These are phyloP conservation scores for Russula compacta DNA, from an alignment of 768 basidiomycete species.

Conservation along the genomic window DNA sequence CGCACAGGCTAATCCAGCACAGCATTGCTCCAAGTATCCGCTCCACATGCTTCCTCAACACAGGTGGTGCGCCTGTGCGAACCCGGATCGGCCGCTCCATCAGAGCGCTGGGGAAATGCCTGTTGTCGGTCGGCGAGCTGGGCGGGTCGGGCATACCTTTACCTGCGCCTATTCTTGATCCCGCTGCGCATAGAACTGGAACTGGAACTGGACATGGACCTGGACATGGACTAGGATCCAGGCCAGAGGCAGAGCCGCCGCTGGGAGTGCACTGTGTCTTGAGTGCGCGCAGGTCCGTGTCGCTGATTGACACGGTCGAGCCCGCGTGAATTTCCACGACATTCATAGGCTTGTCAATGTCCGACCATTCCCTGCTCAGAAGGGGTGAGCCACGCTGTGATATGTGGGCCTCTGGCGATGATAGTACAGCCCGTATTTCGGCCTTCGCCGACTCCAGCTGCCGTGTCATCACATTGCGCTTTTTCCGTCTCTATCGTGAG, in stretches of 20 bases:
- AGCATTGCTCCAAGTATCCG: conserved; percentile 71
- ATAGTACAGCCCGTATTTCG: conserved; percentile 53
- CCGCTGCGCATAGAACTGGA: background rate
- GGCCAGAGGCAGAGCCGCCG: background rate
- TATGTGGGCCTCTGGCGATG: conserved; percentile 75
- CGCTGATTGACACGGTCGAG: conserved; percentile 53
- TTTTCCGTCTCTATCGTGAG: conserved; percentile 28
- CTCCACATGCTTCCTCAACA: conserved; percentile 85
- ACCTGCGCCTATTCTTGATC: conserved; percentile 17
- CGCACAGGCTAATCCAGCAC: conserved; percentile 64
- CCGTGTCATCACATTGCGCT: conserved; percentile 7
- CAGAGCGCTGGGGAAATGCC: conserved; percentile 65
- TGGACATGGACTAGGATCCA: background rate
- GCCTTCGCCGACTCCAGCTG: conserved; percentile 24
- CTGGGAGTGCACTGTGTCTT: conserved; percentile 62
- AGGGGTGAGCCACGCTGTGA: conserved; percentile 44
- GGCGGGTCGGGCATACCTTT: conserved; percentile 11
- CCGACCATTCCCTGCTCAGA: conserved; percentile 28
- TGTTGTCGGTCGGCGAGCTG: conserved; percentile 2
- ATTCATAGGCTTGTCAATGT: conserved; percentile 23
- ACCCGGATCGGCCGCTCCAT: conserved; percentile 74
- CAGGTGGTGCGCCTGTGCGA: conserved; percentile 83
- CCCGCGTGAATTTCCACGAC: conserved; percentile 27
- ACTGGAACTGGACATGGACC: background rate
- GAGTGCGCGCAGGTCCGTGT: conserved; percentile 79